A percentile compares a stretch with the other conserved stretches of the same genome.
phyloP scores from a whole-genome alignment of 2,329 filamentous ascomycete species.

The Endothia cerciana region DNA sequence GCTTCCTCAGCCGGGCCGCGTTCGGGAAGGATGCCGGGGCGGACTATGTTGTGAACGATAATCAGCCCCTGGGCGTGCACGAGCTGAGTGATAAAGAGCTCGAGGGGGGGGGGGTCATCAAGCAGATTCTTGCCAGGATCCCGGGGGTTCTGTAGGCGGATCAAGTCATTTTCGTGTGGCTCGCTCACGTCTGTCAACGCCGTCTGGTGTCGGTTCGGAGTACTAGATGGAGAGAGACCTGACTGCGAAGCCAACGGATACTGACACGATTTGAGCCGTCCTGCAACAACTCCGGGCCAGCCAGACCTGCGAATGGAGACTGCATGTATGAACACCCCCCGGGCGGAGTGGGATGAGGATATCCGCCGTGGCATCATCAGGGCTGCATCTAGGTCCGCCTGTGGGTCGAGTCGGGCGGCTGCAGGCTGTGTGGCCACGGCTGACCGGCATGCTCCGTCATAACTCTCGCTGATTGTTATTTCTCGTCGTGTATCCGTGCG shows the following conservation, averaged over 20 bases:
- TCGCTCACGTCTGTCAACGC: not conserved
- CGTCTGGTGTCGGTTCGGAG: not conserved
- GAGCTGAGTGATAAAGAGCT: conserved; percentile 20
- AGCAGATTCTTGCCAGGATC: conserved; percentile 3
- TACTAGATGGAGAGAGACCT: too few relatives aligned
- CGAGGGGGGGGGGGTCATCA: conserved; percentile 15
- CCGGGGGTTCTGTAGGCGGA: conserved; percentile 8
- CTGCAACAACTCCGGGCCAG: not conserved
- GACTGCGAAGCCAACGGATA: too few relatives aligned
- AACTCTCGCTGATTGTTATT: not conserved
- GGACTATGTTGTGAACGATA: conserved; percentile 19
- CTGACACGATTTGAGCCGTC: too few relatives aligned
- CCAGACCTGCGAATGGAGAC: not conserved
- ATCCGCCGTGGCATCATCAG: not conserved
- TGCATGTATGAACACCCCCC: too few relatives aligned
- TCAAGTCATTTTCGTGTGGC: not conserved
- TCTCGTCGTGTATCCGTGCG: not conserved
- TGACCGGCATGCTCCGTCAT: too few relatives aligned
- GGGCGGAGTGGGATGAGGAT: too few relatives aligned
- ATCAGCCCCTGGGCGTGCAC: conserved; percentile 18
- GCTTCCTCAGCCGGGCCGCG: conserved; percentile 8
- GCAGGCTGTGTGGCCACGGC: conserved; percentile 2
- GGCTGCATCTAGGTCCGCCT: not conserved
- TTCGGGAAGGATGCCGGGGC: conserved; percentile 11
- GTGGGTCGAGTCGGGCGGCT: not conserved